phyloP scores from a whole-genome alignment of 1,139 yeast genomes.

The Blastobotrys malaysiensis region DNA sequence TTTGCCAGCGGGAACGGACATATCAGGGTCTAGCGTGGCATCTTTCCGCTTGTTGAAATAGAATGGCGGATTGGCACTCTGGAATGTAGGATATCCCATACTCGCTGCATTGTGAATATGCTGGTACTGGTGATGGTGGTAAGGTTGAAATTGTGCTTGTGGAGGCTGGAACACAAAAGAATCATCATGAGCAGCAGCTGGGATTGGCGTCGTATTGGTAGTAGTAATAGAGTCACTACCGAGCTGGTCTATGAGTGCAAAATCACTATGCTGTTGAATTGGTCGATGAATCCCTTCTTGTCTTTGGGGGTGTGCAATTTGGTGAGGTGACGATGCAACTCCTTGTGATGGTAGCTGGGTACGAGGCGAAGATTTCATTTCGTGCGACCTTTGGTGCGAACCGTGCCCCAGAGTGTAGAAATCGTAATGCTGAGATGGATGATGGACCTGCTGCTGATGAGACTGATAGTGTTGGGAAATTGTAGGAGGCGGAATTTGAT shows the following conservation, averaged over 20 bases:
- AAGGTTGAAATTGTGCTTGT: background rate
- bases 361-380: background rate
- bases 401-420: background rate
- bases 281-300: background rate
- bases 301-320: background rate
- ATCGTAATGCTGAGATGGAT: background rate
- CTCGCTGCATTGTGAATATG: background rate
- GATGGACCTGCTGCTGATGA: conserved; percentile 1
- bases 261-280: background rate
- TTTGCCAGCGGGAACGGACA: background rate
- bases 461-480: background rate
- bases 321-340: background rate
- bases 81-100: background rate
- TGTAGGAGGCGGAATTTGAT: background rate
- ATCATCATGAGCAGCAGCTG: background rate
- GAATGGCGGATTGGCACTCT: background rate
- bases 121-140: background rate
- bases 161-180: background rate
- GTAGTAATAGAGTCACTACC: background rate
- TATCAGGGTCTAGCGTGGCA: background rate
- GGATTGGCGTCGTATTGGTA: background rate
- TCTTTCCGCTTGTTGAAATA: background rate
- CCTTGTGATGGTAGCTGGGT: background rate
- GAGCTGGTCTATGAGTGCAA: background rate
- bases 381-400: background rate